Evolutionary conservation across 2,329 filamentous ascomycete genomes (phyloP), one percentile per base, ranked within the genome.

Genomic region (Fusarium incarnatum): DNA sequence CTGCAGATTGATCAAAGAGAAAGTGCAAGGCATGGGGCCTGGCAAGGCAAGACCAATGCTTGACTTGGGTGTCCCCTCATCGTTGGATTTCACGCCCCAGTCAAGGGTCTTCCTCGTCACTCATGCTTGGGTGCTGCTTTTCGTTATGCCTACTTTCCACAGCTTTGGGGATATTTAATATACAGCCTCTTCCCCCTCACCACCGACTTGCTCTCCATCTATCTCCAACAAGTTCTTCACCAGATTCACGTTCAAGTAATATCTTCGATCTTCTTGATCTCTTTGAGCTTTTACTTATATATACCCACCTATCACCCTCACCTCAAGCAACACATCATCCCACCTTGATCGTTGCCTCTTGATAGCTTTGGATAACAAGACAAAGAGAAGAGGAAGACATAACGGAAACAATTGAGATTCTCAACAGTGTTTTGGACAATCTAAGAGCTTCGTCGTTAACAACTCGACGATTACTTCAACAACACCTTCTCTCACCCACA

Each of bases 151-250:
- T 69, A 54, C 62, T 61, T 41, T 52, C 50, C 64, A 56, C 68
- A 72, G 67, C 60, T 68, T 71, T 72, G 68, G 66, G 65, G 70
- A 77, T 76, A 77, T 77, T 77, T 77, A 77, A 77, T 73, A 64
- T 76, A 75, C 60, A 77, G 75, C 73, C 65, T 75, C 74, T 67
- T 75, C 74, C 73, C 75, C 72, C 69, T 73, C 74, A 68, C 67
- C 63, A 48, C 65, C 49, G 44, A 64, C 67, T 66, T 64, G 41
- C 52, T 66, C 61, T 67, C 66, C 65, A 68, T 64, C 64, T 69
- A 72, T 72, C 62, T 71, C 63, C 59, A 72, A 73, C 60, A 72
- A 72, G 59, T 73, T 41, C 52, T 56, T 70, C 55, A 61, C 52
- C 56, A 62, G 60, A 47, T 52, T 50, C 67, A 71, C 37, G 55